Evolutionary conservation across 768 basidiomycete species (phyloP), one percentile per base, ranked within the genome.

Genomic region (Hygrophorus pudorinus): DNA sequence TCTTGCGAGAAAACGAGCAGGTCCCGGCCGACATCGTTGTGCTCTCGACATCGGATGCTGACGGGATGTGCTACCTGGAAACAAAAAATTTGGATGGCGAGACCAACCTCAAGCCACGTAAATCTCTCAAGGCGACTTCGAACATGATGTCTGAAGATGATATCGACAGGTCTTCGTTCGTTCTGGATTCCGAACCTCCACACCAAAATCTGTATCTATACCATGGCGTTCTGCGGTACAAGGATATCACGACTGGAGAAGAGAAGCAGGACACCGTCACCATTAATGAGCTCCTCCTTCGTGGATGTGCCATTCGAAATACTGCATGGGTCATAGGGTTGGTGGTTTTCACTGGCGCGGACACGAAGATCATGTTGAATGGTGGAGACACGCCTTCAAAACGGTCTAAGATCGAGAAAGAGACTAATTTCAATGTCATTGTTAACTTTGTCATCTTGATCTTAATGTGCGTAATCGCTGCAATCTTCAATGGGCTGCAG

Each of bases 81-180:
- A 98, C 94, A 36, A 98, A 98, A 73, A 97, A 98, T 58, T 65
- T 98, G 44, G 94, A 98, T 53, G 94, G 94, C 1, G 94, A 98
- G 66, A 97, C 94, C 37, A 98, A 98, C 59, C 67, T 98, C 54
- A 99, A 99, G 64, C 79, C 82, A 5, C 77, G 94, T 16, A 78
- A 72, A 57, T 75, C 86, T 5, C 61, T 91, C 41, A 78, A 71
- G 38, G 87, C 84, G 1, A 94, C 93, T 0, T 71, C 82, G 16
- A 62, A 67, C 32, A 84, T 96, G 50, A 59, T 67, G 10, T 82
- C 81, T 2, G 94, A 98, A 58, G 92, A 94, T 53, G 94, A 97
- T 58, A 59, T 94, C 42, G 89, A 93, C 54, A 82, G 84, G 46
- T 79, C 86, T 0, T 72, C 80, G 1, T 99, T 98, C 62, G 70